A percentile compares a stretch with the other conserved stretches of the same genome.
phyloP scores from a whole-genome alignment of 192 early-diverging fungal species.

The Dimargaris verticillata region DNA sequence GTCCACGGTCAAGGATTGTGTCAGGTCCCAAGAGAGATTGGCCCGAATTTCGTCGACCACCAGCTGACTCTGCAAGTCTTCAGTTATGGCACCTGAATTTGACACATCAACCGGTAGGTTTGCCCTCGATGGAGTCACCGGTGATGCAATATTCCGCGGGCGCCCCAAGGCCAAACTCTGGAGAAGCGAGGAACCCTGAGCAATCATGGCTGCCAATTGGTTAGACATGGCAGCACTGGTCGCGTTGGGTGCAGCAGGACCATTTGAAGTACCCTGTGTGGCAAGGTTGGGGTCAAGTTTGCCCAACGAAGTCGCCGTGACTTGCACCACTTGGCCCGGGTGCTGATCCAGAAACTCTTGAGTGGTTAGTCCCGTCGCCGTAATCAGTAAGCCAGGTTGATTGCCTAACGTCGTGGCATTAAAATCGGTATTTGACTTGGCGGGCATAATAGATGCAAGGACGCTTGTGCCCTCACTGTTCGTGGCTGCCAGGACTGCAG shows the following conservation, averaged over 20 bases:
- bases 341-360: neutral
- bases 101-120: too few relatives aligned
- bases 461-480: neutral
- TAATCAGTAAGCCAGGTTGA: neutral
- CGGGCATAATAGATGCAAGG: neutral
- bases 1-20: neutral
- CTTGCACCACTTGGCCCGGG: neutral
- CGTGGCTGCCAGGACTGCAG: constrained; percentile 2
- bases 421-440: neutral
- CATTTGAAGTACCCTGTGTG: too few relatives aligned
- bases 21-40: neutral
- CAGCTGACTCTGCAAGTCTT: neutral
- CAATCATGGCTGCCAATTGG: too few relatives aligned
- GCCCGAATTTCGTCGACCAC: neutral
- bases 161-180: too few relatives aligned
- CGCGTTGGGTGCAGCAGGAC: too few relatives aligned
- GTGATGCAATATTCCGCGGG: too few relatives aligned
- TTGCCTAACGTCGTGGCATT: neutral
- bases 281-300: too few relatives aligned
- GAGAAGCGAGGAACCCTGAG: too few relatives aligned
- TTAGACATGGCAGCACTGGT: too few relatives aligned
- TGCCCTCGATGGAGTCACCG: too few relatives aligned
- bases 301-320: neutral
- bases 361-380: neutral
- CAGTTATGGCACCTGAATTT: too few relatives aligned